phyloP scores from a whole-genome alignment of 2,329 filamentous ascomycete genomes.

The Leptodontidium sp. region DNA sequence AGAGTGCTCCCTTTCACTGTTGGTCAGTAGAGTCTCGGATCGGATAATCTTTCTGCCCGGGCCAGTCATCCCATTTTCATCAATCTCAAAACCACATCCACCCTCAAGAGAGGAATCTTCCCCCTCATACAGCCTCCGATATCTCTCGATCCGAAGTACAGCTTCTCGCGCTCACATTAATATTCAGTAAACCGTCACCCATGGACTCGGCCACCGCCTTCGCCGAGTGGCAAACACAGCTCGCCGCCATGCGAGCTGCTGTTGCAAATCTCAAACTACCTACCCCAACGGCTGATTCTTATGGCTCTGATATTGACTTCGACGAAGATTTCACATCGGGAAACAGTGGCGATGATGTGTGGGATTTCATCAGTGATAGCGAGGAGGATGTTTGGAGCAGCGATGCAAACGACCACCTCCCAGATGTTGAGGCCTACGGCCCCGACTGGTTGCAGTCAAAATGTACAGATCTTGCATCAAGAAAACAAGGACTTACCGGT shows the following conservation, averaged over 20 bases:
- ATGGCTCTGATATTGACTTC: conserved; percentile 65
- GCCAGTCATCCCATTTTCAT: background rate
- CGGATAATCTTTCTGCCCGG: conserved; percentile 8
- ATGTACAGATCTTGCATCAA: conserved; percentile 71
- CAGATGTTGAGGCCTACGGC: conserved; percentile 31
- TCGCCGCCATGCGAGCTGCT: conserved; percentile 85
- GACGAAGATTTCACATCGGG: conserved; percentile 65
- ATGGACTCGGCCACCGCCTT: conserved; percentile 50
- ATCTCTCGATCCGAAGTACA: background rate
- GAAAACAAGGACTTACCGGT: conserved; percentile 71
- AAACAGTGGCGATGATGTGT: conserved; percentile 80
- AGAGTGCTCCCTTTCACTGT: too few species aligned
- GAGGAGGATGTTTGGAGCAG: conserved; percentile 73
- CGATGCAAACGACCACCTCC: conserved; percentile 53
- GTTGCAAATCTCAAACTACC: conserved; percentile 75
- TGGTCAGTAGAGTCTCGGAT: background rate
- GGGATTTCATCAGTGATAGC: conserved; percentile 80
- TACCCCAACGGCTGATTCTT: conserved; percentile 51
- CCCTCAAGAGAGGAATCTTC: background rate
- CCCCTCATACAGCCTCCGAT: background rate
- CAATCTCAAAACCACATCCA: conserved; percentile 1
- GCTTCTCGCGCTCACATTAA: background rate
- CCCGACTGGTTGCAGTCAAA: conserved; percentile 75
- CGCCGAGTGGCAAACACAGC: conserved; percentile 83
- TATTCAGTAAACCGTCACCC: conserved; percentile 35